These are phyloP conservation scores for Brassica carinata DNA, from an alignment of 345 rosid genomes.

Conservation along the genomic window DNA sequence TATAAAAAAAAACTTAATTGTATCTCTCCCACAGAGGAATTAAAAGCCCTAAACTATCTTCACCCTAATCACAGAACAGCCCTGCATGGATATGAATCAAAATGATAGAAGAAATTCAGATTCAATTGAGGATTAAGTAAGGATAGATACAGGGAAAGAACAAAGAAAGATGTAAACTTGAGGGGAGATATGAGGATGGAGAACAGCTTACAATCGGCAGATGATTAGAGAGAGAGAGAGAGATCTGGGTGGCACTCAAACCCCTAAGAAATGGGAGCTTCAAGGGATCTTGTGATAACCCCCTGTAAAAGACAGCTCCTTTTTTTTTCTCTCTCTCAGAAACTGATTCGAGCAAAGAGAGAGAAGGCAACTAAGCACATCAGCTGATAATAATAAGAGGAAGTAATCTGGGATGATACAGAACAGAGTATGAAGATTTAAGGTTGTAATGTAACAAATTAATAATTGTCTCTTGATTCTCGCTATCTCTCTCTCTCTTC, in stretches of 20 bases:
- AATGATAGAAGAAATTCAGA: background rate
- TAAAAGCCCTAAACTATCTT: slow-evolving; percentile 10
- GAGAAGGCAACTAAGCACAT: slow-evolving; percentile 35
- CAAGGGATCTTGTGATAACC: slow-evolving; percentile 37
- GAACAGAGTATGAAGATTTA: slow-evolving; percentile 12
- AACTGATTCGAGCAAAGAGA: slow-evolving; percentile 31
- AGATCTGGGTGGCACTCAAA: slow-evolving; percentile 30
- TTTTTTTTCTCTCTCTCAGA: slow-evolving; percentile 12
- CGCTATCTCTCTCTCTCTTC: slow-evolving; percentile 8
- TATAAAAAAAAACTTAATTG: slow-evolving; percentile 28
- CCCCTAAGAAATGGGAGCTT: slow-evolving; percentile 25
- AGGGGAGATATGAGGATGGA: slow-evolving; percentile 3
- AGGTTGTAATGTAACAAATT: slow-evolving; percentile 34
- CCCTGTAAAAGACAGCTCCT: slow-evolving; percentile 38
- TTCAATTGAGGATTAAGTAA: background rate
- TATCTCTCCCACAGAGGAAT: background rate
- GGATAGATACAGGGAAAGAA: background rate
- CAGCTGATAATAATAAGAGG: background rate
- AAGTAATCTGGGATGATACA: slow-evolving; percentile 17
- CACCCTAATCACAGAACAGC: slow-evolving; percentile 26
- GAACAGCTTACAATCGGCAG: slow-evolving; percentile 20
- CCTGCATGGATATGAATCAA: slow-evolving; percentile 30
- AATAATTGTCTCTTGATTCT: background rate
- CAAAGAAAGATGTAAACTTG: background rate
- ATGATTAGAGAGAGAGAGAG: slow-evolving; percentile 20